phyloP scores from a whole-genome alignment of 2,329 filamentous ascomycete species.

The Sclerotinia spermophila region DNA sequence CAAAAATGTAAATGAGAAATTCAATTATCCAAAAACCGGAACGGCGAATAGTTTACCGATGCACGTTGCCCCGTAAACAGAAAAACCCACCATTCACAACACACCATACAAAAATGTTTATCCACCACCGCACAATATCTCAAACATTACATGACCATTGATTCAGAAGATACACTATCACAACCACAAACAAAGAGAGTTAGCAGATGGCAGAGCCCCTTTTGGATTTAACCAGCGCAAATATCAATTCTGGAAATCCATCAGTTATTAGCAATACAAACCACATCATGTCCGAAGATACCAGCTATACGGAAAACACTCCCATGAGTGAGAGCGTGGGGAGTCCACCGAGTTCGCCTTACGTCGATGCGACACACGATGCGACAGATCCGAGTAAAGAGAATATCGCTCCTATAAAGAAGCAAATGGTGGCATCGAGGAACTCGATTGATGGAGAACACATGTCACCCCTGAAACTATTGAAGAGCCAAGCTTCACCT shows the following conservation, averaged over 20 bases:
- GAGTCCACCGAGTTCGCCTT: conserved; percentile 35
- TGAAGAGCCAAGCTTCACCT: conserved; percentile 34
- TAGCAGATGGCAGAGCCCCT: conserved; percentile 22
- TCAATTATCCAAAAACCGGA: neutral
- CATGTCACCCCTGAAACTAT: conserved; percentile 32
- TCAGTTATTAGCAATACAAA: conserved; percentile 22
- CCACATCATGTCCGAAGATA: conserved; percentile 29
- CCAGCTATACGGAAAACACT: conserved; percentile 27
- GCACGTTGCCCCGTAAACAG: conserved; percentile 19
- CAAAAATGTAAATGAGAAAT: neutral
- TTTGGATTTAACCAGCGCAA: conserved; percentile 6
- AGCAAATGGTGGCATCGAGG: conserved; percentile 26
- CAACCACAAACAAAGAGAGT: neutral
- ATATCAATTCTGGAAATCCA: conserved; percentile 22
- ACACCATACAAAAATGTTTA: conserved; percentile 15
- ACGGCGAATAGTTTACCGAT: conserved; percentile 9
- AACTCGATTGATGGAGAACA: conserved; percentile 31
- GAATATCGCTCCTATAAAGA: conserved; percentile 34
- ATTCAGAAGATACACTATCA: conserved; percentile 14
- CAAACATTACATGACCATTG: conserved; percentile 12
- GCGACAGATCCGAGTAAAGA: conserved; percentile 27
- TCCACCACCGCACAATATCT: conserved; percentile 13
- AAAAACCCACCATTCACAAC: conserved; percentile 15
- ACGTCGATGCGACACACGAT: conserved; percentile 28
- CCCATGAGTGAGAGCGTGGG: conserved; percentile 28